Conservation (phyloP, 2,329 filamentous ascomycete genomes). For the Arachnomyces sp. region DNA sequence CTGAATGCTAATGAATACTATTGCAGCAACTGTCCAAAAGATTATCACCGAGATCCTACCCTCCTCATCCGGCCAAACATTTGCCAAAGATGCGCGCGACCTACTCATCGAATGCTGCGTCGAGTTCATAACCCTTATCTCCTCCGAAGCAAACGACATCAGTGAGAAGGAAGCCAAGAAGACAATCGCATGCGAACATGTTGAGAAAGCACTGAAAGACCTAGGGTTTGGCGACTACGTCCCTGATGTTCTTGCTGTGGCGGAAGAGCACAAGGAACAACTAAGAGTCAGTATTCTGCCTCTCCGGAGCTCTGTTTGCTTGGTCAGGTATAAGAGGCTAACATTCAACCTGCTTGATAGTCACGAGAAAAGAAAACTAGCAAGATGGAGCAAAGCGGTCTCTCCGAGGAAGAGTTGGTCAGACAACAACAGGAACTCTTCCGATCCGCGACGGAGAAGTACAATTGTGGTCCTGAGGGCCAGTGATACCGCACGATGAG, state of each 20-base stretch:
- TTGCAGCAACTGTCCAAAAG: slow-evolving; percentile 59
- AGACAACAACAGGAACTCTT: slow-evolving; percentile 88
- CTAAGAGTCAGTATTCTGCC: slow-evolving; percentile 62
- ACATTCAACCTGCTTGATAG: slow-evolving; percentile 38
- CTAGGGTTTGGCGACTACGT: slow-evolving; percentile 92
- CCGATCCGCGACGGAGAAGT: slow-evolving; percentile 66
- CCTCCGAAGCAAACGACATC: slow-evolving; percentile 98
- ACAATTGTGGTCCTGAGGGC: slow-evolving; percentile 45
- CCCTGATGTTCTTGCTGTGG: slow-evolving; percentile 74
- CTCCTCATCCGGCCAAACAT: slow-evolving; percentile 65
- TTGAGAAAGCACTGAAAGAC: slow-evolving; percentile 86
- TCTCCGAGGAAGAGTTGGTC: slow-evolving; percentile 83
- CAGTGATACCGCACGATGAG: no score
- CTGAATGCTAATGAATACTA: not conserved
- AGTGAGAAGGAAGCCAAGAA: slow-evolving; percentile 98
- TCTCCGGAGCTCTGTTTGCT: no score
- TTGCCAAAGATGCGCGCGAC: slow-evolving; percentile 91
- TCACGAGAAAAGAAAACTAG: slow-evolving; percentile 93
- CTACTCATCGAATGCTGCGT: slow-evolving; percentile 97
- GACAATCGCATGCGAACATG: slow-evolving; percentile 96
- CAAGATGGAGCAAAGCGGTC: slow-evolving; percentile 89
- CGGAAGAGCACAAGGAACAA: slow-evolving; percentile 83
- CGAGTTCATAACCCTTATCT: slow-evolving; percentile 96
- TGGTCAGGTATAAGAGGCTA: slow-evolving; percentile 4
- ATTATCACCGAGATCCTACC: slow-evolving; percentile 93